Evolutionary conservation across 1,284 basidiomycete species (phyloP), one percentile per base, ranked within the genome.

Genomic region (Microbotryum lychnidis-dioicae): DNA sequence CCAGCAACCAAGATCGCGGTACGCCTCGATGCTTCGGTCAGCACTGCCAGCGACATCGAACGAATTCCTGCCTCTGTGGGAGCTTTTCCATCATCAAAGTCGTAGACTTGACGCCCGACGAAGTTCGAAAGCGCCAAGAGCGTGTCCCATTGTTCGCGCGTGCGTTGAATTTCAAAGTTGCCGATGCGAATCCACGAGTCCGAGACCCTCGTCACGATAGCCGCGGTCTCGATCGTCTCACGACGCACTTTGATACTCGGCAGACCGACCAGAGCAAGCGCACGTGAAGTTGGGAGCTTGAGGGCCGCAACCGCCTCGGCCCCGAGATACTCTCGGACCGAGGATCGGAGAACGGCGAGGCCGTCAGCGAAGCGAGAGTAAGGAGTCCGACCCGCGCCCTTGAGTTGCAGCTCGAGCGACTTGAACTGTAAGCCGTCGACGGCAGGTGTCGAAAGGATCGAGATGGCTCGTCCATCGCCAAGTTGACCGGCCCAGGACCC

Each of bases 401-500:
- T 98, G 68, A 97, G 82, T 75, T 97, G 94, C 5, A 98, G 79
- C 73, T 97, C 77, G 23, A 69, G 56, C 23, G 63, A 50, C 5
- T 44, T 25, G 57, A 57, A n/a, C 16, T 44, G 12, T 23, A 55
- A 14, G 9, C 1, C n/a, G 18, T 54, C 56, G 27, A 49, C 54
- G 54, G 0, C 62, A 61, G 33, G 58, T 44, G 6, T 68, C 64
- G n/a, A n/a, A n/a, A 21, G 3, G 56, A 98, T 81, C 10, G 89
- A 89, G 33, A 92, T 87, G 0, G 94, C 94, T 18, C 94, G 82
- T 0, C 94, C 94, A 72, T 98, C 94, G 10, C 94, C 94, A 3
- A 98, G 81, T 75, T 97, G 94, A n/a, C 92, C 91, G 2, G 94
- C 94, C 87, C 88, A 97, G 6, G 73, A 76, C 1, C 92, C 94